A percentile compares a stretch with the other conserved stretches of the same genome.
Evolutionary conservation across 768 basidiomycete species (phyloP).

Genomic region (Zangia roseola): DNA sequence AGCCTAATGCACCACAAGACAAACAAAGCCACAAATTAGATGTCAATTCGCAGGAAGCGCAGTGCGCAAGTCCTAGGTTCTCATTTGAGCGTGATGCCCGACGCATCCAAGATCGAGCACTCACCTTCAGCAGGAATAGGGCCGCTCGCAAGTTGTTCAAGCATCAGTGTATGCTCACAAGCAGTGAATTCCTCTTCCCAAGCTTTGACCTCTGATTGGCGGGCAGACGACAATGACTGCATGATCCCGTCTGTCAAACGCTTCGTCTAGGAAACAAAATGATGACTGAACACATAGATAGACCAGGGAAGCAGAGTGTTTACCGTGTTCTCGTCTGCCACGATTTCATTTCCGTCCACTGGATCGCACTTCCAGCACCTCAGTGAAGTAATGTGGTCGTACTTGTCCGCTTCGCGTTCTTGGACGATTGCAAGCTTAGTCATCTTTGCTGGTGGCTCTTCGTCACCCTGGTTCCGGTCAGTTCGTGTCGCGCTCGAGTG

Average conservation of each 20-base stretch:
- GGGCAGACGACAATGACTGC: conserved; percentile 81
- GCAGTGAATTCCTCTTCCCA: conserved; percentile 94
- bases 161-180: conserved; percentile 76
- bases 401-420: conserved; percentile 88
- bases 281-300: neutral
- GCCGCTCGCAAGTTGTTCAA: conserved; percentile 43
- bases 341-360: conserved; percentile 44
- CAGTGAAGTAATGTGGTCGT: conserved; percentile 60
- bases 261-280: conserved; percentile 41
- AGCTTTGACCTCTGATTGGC: conserved; percentile 92
- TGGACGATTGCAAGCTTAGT: conserved; percentile 85
- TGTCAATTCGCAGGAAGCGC: conserved; percentile 78
- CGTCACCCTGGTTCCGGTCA: conserved; percentile 51
- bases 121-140: conserved; percentile 28
- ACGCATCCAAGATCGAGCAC: neutral
- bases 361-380: conserved; percentile 78
- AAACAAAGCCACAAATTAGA: conserved; percentile 96
- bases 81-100: neutral
- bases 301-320: neutral
- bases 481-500: neutral
- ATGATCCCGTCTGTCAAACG: conserved; percentile 66
- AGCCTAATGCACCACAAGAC: conserved; percentile 85
- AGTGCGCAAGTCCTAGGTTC: conserved; percentile 70
- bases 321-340: conserved; percentile 38
- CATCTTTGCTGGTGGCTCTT: conserved; percentile 86